Conservation (phyloP, 2,329 filamentous ascomycete genomes). For the Colletotrichum cuscutae region DNA sequence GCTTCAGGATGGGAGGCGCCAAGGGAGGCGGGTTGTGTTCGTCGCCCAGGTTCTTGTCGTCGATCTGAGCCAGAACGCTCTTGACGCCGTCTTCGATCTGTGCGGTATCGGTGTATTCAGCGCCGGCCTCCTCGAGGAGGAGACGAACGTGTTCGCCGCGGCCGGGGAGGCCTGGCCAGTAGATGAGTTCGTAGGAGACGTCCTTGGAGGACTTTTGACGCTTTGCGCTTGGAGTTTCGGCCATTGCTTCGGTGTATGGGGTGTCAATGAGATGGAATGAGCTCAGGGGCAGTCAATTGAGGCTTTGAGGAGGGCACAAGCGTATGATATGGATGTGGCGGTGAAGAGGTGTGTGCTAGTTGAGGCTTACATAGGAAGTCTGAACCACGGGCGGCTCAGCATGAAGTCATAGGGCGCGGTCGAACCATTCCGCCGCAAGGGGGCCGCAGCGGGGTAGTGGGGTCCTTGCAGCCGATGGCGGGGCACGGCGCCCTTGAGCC, state of each 20-base stretch:
- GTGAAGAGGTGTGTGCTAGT: not conserved
- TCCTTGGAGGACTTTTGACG: constrained; percentile 51
- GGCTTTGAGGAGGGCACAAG: not conserved
- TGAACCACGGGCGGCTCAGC: constrained; percentile 3
- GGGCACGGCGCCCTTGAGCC: constrained; percentile 18
- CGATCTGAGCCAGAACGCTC: constrained; percentile 60
- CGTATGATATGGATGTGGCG: not conserved
- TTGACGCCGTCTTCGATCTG: constrained; percentile 58
- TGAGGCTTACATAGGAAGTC: not conserved
- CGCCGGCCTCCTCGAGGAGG: constrained; percentile 74
- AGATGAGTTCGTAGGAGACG: constrained; percentile 71
- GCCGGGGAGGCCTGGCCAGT: constrained; percentile 78
- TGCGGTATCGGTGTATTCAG: constrained; percentile 71
- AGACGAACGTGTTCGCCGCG: constrained; percentile 81
- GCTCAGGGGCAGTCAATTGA: not conserved
- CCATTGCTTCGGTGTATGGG: not conserved
- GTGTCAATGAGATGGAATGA: not conserved
- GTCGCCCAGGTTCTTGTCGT: constrained; percentile 57
- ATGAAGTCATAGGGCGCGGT: constrained; percentile 25
- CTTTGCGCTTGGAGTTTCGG: constrained; percentile 39
- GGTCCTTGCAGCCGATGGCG: constrained; percentile 16
- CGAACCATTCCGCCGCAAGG: constrained; percentile 14
- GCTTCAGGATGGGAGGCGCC: constrained; percentile 73
- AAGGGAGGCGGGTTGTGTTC: constrained; percentile 71
- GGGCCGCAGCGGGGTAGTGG: constrained; percentile 22